phyloP scores from a whole-genome alignment of 352 stramenopile species.

The Phytophthora idaei region DNA sequence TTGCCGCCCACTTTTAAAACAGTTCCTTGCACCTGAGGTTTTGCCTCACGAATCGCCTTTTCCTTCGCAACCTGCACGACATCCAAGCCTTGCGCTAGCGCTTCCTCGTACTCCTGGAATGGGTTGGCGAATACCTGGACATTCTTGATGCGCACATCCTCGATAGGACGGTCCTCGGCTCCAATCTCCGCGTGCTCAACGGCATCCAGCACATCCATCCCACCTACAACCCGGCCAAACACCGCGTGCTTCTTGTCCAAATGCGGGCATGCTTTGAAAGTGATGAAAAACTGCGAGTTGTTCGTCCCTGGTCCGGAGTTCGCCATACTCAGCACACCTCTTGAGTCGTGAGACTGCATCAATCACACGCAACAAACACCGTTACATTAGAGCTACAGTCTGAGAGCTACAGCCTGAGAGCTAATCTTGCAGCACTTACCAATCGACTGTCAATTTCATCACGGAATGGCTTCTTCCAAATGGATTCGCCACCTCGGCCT shows the following conservation, averaged over 20 bases:
- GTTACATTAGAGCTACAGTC: constrained; percentile 9
- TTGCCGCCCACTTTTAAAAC: constrained; percentile 82
- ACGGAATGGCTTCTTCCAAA: constrained; percentile 94
- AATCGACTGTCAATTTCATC: constrained; percentile 98
- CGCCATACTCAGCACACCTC: constrained; percentile 96
- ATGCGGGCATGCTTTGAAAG: constrained; percentile 94
- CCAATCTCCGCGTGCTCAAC: constrained; percentile 83
- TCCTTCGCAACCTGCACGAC: constrained; percentile 61
- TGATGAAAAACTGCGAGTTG: constrained; percentile 99
- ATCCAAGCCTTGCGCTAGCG: constrained; percentile 58
- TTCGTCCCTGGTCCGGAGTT: constrained; percentile 97
- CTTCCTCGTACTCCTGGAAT: constrained; percentile 86
- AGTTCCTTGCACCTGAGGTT: constrained; percentile 60
- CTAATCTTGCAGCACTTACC: constrained; percentile 35
- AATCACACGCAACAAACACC: constrained; percentile 16
- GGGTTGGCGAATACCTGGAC: constrained; percentile 90
- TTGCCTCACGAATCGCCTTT: constrained; percentile 52
- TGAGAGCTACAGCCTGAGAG: background rate
- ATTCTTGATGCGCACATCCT: constrained; percentile 81
- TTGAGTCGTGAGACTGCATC: constrained; percentile 77
- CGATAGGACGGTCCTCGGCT: constrained; percentile 81
- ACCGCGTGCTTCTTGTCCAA: constrained; percentile 99
- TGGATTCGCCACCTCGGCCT: constrained; percentile 92
- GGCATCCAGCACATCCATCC: constrained; percentile 81
- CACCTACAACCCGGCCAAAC: constrained; percentile 95